Evolutionary conservation across 306 rosid species (phyloP).

Genomic region (Carpinus viminea): DNA sequence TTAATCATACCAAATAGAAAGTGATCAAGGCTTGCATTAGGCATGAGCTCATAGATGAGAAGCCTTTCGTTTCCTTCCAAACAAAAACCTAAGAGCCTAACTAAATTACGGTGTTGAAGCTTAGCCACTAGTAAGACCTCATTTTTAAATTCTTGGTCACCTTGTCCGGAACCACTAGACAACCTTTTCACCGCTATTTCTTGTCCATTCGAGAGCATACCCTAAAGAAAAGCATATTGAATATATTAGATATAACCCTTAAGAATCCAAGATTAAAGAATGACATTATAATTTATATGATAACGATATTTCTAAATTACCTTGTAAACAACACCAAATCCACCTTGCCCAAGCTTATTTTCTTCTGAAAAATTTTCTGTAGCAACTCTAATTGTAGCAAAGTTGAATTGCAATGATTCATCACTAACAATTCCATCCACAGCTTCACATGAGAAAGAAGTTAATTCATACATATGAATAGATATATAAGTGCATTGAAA

Average conservation of each 20-base stretch:
- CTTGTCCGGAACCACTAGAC: constrained; percentile 35
- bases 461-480: too few species aligned
- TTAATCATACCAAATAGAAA: constrained; percentile 42
- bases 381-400: constrained; percentile 28
- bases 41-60: constrained; percentile 57
- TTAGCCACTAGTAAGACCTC: constrained; percentile 45
- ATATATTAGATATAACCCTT: not conserved
- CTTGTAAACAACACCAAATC: constrained; percentile 47
- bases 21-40: constrained; percentile 48
- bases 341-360: constrained; percentile 46
- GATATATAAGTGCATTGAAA: too few species aligned
- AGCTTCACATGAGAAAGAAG: too few species aligned
- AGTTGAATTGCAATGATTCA: constrained; percentile 26
- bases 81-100: constrained; percentile 32
- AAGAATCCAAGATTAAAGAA: too few species aligned
- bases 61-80: constrained; percentile 35
- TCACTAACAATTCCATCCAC: constrained; percentile 2
- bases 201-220: constrained; percentile 34
- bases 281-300: too few species aligned
- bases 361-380: constrained; percentile 31
- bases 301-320: constrained; percentile 10
- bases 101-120: constrained; percentile 47
- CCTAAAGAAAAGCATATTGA: constrained; percentile 23
- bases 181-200: constrained; percentile 46
- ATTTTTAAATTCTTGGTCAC: constrained; percentile 40